Evolutionary conservation across 2,329 filamentous ascomycete genomes (phyloP), one percentile per base, ranked within the genome.

Genomic region (Pseudogymnoascus sp.): DNA sequence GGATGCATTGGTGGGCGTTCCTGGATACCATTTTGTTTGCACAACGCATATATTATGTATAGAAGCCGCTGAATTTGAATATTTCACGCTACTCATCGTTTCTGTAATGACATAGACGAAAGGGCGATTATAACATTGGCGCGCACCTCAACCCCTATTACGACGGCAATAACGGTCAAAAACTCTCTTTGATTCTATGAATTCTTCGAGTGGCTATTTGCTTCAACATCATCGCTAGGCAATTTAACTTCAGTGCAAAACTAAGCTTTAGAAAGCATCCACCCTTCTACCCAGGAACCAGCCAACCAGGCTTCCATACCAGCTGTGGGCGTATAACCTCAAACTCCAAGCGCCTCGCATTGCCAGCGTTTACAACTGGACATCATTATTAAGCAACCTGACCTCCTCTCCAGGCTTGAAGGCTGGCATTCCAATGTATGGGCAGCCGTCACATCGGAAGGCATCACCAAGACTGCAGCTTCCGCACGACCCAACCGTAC

Each of bases 401-500:
- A 97, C 92, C 77, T 97, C 92, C 79, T 99, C 92, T 13, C 94
- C 94, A 3, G 92, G 92, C 80, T 97, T 96, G 80, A 99, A 99
- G 4, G 94, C 89, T 12, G 94, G 94, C 68, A 99, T 81, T 4
- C 92, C 92, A 69, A 96, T 89, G 72, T 94, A 96, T 1, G 92
- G 92, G 70, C 87, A 90, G 1, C 83, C 85, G 59, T 85, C 85
- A 72, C 88, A 90, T 40, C 88, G 80, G 77, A 92, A 92, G 3
- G 94, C 93, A 74, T 97, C 93, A 59, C 94, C 94, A 13, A 99
- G 81, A 29, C 92, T 88, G 75, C 94, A 97, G 76, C 93, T 97
- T 29, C 91, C 91, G 74, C 94, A 99, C 15, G 90, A 95, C 61
- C 94, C 93, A 5, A 93, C 90, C 79, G 97, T 97, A 69, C 94